Evolutionary conservation across 2,329 filamentous ascomycete species (phyloP).

Genomic region (Xylaria sp.): DNA sequence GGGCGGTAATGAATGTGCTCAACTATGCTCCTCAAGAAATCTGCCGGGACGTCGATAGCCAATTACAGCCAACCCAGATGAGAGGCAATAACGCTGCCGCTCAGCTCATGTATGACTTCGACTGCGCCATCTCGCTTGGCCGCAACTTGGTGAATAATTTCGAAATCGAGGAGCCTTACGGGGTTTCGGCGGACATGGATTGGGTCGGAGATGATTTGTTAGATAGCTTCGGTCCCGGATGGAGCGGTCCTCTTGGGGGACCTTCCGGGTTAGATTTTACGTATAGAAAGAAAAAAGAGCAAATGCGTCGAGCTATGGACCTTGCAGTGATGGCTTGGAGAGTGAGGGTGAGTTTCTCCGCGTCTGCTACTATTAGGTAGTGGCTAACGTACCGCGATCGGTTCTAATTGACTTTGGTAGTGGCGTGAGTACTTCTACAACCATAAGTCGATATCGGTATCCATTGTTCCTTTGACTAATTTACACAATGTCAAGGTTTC

Average conservation of each 20-base stretch:
- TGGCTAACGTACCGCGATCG: conserved; percentile 2
- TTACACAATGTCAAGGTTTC: neutral
- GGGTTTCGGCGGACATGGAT: neutral
- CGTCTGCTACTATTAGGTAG: neutral
- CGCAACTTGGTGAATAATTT: neutral
- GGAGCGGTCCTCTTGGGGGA: too few species aligned
- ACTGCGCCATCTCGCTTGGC: neutral
- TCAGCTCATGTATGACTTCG: conserved; percentile 12
- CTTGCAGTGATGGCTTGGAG: neutral
- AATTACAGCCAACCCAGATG: neutral
- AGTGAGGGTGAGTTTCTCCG: conserved; percentile 19
- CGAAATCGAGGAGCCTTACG: conserved; percentile 6
- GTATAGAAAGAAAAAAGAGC: neutral
- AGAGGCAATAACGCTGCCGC: neutral
- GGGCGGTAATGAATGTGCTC: neutral
- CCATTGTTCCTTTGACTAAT: neutral
- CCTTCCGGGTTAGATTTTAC: neutral
- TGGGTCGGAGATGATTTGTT: conserved; percentile 4
- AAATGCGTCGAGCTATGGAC: neutral
- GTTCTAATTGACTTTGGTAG: conserved; percentile 7
- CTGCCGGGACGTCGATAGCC: neutral
- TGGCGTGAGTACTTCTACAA: conserved; percentile 12
- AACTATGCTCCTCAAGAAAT: neutral
- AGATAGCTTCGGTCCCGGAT: too few species aligned
- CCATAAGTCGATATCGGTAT: neutral